A percentile compares a stretch with the other conserved stretches of the same genome.
These are phyloP conservation scores for Phytopythium litorale DNA, from an alignment of 352 stramenopile species.

Conservation along the genomic window DNA sequence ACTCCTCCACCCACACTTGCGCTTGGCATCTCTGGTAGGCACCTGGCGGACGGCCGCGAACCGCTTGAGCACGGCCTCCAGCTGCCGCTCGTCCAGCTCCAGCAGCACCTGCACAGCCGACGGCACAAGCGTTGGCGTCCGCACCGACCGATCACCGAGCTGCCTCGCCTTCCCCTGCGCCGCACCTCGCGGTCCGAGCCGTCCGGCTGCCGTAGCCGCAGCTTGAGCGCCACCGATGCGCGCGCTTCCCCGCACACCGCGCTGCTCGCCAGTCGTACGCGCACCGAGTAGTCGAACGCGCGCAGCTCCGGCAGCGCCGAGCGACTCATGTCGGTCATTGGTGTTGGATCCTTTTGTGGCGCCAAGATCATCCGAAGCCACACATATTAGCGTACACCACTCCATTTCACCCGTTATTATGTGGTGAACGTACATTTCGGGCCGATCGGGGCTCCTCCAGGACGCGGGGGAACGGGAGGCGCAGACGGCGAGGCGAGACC, in stretches of 20 bases:
- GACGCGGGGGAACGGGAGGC: slow-evolving; percentile 23
- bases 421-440: not conserved
- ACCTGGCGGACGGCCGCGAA: slow-evolving; percentile 38
- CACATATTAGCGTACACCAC: too few species aligned
- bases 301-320: slow-evolving; percentile 16
- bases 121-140: not conserved
- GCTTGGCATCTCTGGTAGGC: not conserved
- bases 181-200: slow-evolving; percentile 30
- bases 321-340: too few species aligned
- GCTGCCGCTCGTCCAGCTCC: slow-evolving; percentile 38
- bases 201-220: slow-evolving; percentile 29
- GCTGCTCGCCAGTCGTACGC: slow-evolving; percentile 55
- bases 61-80: slow-evolving; percentile 28
- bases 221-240: slow-evolving; percentile 46
- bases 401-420: too few species aligned
- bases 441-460: not conserved
- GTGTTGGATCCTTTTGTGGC: too few species aligned
- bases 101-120: slow-evolving; percentile 29
- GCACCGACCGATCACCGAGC: not conserved
- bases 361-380: too few species aligned
- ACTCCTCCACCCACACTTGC: not conserved
- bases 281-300: slow-evolving; percentile 79
- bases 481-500: slow-evolving; percentile 15
- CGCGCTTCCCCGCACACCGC: slow-evolving; percentile 43
- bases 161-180: not conserved